Evolutionary conservation across 1,284 basidiomycete genomes (phyloP).

Genomic region (Malassezia nana): DNA sequence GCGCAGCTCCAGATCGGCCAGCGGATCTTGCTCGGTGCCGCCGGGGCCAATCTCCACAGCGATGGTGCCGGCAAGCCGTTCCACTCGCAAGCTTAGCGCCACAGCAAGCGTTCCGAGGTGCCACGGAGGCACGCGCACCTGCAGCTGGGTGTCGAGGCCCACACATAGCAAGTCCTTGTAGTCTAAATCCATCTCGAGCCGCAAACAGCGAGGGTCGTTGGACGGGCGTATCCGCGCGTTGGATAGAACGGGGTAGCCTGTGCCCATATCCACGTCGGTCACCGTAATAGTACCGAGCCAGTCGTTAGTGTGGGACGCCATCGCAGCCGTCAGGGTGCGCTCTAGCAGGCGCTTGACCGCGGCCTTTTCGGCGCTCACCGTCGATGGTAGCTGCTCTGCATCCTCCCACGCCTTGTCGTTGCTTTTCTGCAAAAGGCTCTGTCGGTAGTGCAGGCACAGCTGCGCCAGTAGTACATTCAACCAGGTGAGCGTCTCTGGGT

Average conservation of each 20-base stretch:
- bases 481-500: constrained; percentile 55
- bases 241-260: constrained; percentile 52
- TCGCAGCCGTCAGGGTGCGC: constrained; percentile 33
- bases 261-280: constrained; percentile 53
- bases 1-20: constrained; percentile 49
- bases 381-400: not conserved
- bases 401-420: not conserved
- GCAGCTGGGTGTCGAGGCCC: constrained; percentile 54
- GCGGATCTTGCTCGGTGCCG: not conserved
- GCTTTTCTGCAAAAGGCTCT: constrained; percentile 8
- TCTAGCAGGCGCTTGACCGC: constrained; percentile 32
- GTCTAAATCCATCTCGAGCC: constrained; percentile 55
- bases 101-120: constrained; percentile 56
- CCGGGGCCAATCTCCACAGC: constrained; percentile 6
- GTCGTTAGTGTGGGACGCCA: constrained; percentile 4
- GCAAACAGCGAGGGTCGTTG: constrained; percentile 52
- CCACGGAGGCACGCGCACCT: constrained; percentile 55
- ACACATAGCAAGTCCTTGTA: constrained; percentile 54
- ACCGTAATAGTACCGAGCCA: constrained; percentile 52
- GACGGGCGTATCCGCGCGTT: constrained; percentile 54
- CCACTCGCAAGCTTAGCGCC: constrained; percentile 53
- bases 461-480: constrained; percentile 55
- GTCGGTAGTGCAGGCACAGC: constrained; percentile 49
- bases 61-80: constrained; percentile 53
- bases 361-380: not conserved